A percentile compares a stretch with the other conserved stretches of the same genome.
Evolutionary conservation across 805 yeast species (phyloP).

Genomic region (Wickerhamiella sorbophila): DNA sequence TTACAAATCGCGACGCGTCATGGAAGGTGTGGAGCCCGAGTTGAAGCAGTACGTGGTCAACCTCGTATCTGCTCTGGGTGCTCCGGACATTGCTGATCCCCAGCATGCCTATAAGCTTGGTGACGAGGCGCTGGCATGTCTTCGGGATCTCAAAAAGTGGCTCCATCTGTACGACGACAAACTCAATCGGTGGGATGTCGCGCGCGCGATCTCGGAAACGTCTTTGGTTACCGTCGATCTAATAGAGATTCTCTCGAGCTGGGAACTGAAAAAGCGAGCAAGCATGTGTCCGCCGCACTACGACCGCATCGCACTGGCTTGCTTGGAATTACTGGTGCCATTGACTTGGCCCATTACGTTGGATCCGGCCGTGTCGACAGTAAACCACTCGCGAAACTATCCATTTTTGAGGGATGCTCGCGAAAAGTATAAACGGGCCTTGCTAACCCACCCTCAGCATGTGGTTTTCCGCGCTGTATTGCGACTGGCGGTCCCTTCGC

Average conservation of each 20-base stretch:
- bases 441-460: conserved; percentile 46
- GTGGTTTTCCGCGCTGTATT: conserved; percentile 53
- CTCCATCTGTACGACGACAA: conserved; percentile 68
- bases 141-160: conserved; percentile 83
- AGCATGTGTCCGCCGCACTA: conserved; percentile 21
- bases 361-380: conserved; percentile 36
- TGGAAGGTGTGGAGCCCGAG: conserved; percentile 20
- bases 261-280: conserved; percentile 35
- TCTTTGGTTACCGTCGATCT: conserved; percentile 62
- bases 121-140: conserved; percentile 72
- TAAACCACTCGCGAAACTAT: conserved; percentile 42
- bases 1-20: conserved; percentile 1
- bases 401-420: conserved; percentile 54
- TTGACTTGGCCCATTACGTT: conserved; percentile 75
- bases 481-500: conserved; percentile 34
- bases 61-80: conserved; percentile 82
- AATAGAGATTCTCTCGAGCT: conserved; percentile 55
- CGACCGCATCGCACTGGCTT: conserved; percentile 54
- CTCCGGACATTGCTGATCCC: conserved; percentile 51
- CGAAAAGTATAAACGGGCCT: conserved; percentile 50
- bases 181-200: conserved; percentile 60
- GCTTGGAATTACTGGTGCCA: conserved; percentile 66
- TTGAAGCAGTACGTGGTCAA: conserved; percentile 56
- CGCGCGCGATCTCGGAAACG: conserved; percentile 72
- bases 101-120: conserved; percentile 59